phyloP scores from a whole-genome alignment of 2,329 filamentous ascomycete species.

The Alternaria dauci region DNA sequence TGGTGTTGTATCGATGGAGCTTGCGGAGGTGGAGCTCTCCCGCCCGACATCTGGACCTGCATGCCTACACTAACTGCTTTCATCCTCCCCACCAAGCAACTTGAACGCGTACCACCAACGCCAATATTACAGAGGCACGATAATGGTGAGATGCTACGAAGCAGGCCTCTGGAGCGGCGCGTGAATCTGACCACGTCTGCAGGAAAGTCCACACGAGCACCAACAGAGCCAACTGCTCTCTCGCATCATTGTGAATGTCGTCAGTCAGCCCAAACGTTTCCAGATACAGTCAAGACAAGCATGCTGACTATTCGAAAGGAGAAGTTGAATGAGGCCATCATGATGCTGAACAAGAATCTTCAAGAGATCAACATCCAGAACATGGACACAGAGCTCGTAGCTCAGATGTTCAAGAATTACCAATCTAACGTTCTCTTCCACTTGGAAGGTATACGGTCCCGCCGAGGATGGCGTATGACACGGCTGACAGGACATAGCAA shows the following conservation, averaged over 20 bases:
- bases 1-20: constrained; percentile 18
- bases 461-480: constrained; percentile 4
- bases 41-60: constrained; percentile 17
- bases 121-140: constrained; percentile 10
- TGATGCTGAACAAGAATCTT: constrained; percentile 90
- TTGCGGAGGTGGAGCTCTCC: constrained; percentile 35
- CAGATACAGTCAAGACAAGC: background rate
- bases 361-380: constrained; percentile 98
- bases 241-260: constrained; percentile 96
- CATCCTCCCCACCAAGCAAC: constrained; percentile 35
- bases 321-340: constrained; percentile 93
- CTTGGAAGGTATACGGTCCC: constrained; percentile 75
- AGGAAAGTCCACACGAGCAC: constrained; percentile 97
- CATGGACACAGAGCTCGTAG: constrained; percentile 97
- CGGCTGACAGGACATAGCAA: constrained; percentile 63
- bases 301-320: constrained; percentile 67
- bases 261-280: constrained; percentile 60
- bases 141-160: constrained; percentile 35
- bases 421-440: constrained; percentile 98
- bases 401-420: constrained; percentile 99
- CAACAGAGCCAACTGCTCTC: constrained; percentile 94
- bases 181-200: constrained; percentile 18
- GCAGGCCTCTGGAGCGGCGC: background rate
- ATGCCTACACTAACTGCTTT: constrained; percentile 36
- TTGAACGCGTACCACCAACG: constrained; percentile 26